Base-by-base conservation (phyloP, 306 rosid species). In the Vigna radiata region DNA sequence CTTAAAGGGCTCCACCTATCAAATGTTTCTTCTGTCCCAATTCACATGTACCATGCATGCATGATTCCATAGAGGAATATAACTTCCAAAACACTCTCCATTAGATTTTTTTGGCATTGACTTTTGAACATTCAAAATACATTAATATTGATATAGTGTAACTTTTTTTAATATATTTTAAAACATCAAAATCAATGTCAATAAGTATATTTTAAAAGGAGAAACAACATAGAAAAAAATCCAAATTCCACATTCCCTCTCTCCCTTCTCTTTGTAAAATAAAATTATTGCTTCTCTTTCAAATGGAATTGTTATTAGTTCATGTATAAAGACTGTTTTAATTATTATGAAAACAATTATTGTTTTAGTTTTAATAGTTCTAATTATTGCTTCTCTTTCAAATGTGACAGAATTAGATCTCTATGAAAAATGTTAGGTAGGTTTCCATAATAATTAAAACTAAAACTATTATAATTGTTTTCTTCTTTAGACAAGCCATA, bases 1-100 rank as follows among this genome's bases (percentile, higher is more conserved):
- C 61, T 68, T 67, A 19, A 15, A 50, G 39, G 80, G 47, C 50
- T 61, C 41, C 53, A 41, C 27, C 81, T 15, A 63, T 75, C 65
- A 65, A 48, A 63, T 82, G 75, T 78, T 77, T 70, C 53, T 71
- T 64, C 52, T 70, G 69, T 27, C 74, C 82, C 82, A 82, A 75
- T 55, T 25, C 44, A 60, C 73, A 64, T 70, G 77, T 58, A 8
- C 31, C 72, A 58, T 25, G 21, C 29, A 25, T 68, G 69, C 73
- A 58, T 68, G 69, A 67, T 41, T 59, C 44, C 60, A 66, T 3
- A 50, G 6, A 65, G 43, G 23, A 56, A 54, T 17, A 60, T 29
- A 52, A 72, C 72, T 65, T 48, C 72, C 53, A 72, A 71, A 77
- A 66, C 59, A 56, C 58, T 54, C 64, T 27, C 36, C n/a, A 25